These are phyloP conservation scores for Apiotrichum gracile DNA, from an alignment of 1,284 basidiomycete species.

Conservation along the genomic window DNA sequence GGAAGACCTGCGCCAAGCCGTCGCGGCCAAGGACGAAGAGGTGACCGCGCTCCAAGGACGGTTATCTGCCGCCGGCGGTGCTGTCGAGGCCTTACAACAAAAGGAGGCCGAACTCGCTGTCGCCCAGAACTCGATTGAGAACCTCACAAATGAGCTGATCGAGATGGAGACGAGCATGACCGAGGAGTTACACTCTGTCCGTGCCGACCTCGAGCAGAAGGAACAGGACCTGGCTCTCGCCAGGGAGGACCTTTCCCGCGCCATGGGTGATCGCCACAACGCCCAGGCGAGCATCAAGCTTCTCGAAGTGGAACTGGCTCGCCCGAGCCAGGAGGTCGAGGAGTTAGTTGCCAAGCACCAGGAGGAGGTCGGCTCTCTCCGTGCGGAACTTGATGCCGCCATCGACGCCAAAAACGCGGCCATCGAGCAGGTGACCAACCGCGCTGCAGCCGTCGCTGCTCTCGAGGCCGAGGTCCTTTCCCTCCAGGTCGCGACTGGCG, in stretches of 20 bases:
- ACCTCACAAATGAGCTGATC: slow-evolving; percentile 4
- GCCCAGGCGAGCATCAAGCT: background rate
- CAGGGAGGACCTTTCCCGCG: background rate
- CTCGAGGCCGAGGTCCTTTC: background rate
- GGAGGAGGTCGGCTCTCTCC: slow-evolving; percentile 16
- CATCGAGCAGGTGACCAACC: background rate
- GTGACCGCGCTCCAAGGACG: background rate
- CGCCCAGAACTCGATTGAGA: background rate
- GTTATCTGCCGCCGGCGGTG: background rate
- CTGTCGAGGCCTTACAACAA: background rate
- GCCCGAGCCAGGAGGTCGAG: slow-evolving; percentile 22
- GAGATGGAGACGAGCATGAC: slow-evolving; percentile 12
- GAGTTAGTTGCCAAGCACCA: slow-evolving; percentile 20
- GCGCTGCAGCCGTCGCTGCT: background rate
- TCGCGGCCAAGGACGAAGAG: background rate
- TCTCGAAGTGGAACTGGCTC: slow-evolving; percentile 7
- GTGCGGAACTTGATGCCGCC: background rate
- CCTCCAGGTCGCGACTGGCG: background rate
- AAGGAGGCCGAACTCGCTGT: background rate
- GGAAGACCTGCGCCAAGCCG: background rate
- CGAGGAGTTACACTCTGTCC: slow-evolving; percentile 12
- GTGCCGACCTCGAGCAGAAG: slow-evolving; percentile 14
- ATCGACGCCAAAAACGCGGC: background rate
- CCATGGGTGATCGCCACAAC: background rate
- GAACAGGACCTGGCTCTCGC: background rate